A percentile compares a stretch with the other conserved stretches of the same genome.
Evolutionary conservation across 176 grass and related monocot genomes (phyloP).

Genomic region (maize (Zea mays)): DNA sequence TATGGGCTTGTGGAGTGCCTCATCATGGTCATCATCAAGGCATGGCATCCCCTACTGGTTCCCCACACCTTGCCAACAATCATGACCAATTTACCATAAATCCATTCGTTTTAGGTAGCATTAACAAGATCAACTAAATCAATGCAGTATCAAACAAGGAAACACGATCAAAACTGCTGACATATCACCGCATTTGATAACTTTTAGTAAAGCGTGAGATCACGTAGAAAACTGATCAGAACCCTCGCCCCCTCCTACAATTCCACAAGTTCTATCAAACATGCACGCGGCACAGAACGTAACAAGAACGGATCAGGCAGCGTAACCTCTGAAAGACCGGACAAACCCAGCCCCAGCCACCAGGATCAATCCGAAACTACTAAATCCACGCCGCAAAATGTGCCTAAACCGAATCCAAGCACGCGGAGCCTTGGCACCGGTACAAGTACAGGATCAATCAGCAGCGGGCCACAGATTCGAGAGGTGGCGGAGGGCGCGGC

Average conservation of each 20-base stretch:
- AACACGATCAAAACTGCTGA: background rate
- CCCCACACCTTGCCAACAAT: background rate
- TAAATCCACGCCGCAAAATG: background rate
- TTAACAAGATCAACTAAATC: background rate
- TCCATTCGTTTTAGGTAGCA: background rate
- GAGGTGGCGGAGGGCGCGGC: background rate
- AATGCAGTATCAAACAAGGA: background rate
- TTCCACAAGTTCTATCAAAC: background rate
- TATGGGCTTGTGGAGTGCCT: background rate
- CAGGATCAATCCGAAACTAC: background rate
- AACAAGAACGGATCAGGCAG: background rate
- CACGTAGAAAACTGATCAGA: background rate
- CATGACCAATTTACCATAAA: background rate
- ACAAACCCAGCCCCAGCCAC: background rate
- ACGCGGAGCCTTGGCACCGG: background rate
- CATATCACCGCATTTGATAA: background rate
- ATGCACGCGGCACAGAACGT: background rate
- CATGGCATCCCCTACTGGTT: background rate
- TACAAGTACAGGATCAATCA: background rate
- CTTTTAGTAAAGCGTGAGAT: background rate
- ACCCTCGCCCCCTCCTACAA: background rate
- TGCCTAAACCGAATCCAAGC: background rate
- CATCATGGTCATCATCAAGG: background rate
- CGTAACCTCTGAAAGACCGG: background rate
- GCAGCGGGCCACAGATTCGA: background rate